Conservation (phyloP, 495 filamentous ascomycete species). For the Trypethelium eluteriae region DNA sequence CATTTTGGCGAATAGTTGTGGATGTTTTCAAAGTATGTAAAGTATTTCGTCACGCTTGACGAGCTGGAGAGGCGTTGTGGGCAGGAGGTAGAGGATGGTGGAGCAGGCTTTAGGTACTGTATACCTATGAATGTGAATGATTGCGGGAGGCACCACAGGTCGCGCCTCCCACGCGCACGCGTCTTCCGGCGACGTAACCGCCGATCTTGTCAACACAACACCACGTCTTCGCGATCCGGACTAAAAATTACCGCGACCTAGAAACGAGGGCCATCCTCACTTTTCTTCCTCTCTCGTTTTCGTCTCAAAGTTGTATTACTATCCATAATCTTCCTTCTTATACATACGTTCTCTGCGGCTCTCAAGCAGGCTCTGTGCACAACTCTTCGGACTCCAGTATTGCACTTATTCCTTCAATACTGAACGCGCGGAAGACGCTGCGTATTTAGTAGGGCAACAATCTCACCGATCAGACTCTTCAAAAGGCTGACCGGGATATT, state of each 20-base stretch:
- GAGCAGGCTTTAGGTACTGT: too few species aligned
- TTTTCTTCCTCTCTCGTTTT: not conserved
- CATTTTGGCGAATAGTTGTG: constrained; percentile 50
- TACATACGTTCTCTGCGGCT: not conserved
- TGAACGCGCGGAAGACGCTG: not conserved
- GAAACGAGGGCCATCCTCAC: not conserved
- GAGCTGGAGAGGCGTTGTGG: not conserved
- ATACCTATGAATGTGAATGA: too few species aligned
- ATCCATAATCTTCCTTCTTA: not conserved
- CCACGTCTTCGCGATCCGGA: not conserved
- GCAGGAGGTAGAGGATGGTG: not conserved
- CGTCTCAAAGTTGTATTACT: not conserved
- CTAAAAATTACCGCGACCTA: not conserved
- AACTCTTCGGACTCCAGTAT: not conserved
- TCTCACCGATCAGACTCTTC: not conserved
- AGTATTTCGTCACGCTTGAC: not conserved
- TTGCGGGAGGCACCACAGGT: not conserved
- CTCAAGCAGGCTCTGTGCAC: not conserved
- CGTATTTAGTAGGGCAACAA: not conserved
- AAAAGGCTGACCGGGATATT: not conserved
- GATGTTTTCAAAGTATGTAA: not conserved
- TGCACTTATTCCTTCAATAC: not conserved
- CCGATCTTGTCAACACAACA: constrained; percentile 10
- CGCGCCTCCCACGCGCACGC: constrained; percentile 4
- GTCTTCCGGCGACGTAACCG: not conserved